Base-by-base conservation (phyloP, 495 filamentous ascomycete species). In the Aspergillus cristatus region DNA sequence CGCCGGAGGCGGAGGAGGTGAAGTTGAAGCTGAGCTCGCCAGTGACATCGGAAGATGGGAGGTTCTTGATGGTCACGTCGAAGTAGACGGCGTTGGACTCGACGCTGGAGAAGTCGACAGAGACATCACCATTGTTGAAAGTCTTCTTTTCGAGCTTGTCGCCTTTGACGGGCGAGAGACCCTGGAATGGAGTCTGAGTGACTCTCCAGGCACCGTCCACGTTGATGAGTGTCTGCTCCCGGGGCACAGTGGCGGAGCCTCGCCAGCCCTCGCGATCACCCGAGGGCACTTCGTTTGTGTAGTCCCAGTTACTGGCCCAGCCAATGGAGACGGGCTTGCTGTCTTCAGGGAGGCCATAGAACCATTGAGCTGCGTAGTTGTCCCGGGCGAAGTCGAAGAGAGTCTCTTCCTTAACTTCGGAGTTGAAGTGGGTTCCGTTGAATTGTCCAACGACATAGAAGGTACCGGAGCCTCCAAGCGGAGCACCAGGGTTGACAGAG, bases 221-320 rank as follows among this genome's bases (percentile, higher is more conserved):
- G 20, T 73, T 62, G 18, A 49, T 58, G 6, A 75, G 50, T 18
- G 60, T 58, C 29, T 65, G 57, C 1, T 36, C 35, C 1, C 67
- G 48, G 12, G 70, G 65, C 2, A 71, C 34, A 16, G 57, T 57
- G 70, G 68, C 72, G 6, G 57, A 34, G 18, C 58, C 60, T 14
- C 71, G 52, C 58, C 62, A 75, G 15, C 58, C 54, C 46, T 76
- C 70, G 5, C 47, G 40, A 4, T 48, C 42, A 3, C 70, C 70
- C 0, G 71, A 74, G 1, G 71, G 71, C 0, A 74, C 69, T 14
- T 54, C 38, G 25, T 71, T 53, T 2, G 55, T 51, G 41, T 74
- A 76, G 38, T 74, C 58, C 70, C 72, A 74, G 34, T 76, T 76
- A 37, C 60, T 66, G 10, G 71, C 69, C 71, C 72, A 76, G 6